Percentiles rank a stretch among this genome's conserved stretches.
Evolutionary conservation across 371 early-diverging fungal genomes (phyloP).

Genomic region (Dinochytrium kinnereticum): DNA sequence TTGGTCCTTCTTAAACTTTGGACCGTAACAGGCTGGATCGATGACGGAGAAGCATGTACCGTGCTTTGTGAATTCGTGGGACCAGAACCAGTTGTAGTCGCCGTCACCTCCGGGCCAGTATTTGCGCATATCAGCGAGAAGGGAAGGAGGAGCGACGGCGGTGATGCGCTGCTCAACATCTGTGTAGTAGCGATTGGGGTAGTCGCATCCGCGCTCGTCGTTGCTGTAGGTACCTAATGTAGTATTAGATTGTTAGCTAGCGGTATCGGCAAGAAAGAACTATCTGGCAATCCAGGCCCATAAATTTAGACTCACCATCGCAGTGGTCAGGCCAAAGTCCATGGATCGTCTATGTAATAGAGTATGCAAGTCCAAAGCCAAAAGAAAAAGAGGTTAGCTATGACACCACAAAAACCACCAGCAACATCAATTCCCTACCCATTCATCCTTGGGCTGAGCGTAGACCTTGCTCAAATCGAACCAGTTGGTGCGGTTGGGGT

Average conservation of each 20-base stretch:
- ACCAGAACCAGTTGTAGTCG: slow-evolving; percentile 63
- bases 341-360: slow-evolving; percentile 58
- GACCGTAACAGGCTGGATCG: slow-evolving; percentile 63
- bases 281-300: too few species aligned
- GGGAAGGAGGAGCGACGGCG: slow-evolving; percentile 23
- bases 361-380: background rate
- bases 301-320: slow-evolving; percentile 30
- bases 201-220: slow-evolving; percentile 68
- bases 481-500: background rate
- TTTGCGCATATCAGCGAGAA: slow-evolving; percentile 64
- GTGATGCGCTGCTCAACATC: slow-evolving; percentile 57
- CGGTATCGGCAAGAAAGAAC: too few species aligned
- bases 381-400: background rate
- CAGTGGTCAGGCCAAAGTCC: slow-evolving; percentile 85
- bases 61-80: slow-evolving; percentile 84
- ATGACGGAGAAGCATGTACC: slow-evolving; percentile 76
- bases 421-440: background rate
- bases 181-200: slow-evolving; percentile 53
- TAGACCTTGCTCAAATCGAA: background rate
- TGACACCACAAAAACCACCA: background rate
- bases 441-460: background rate
- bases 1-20: slow-evolving; percentile 50
- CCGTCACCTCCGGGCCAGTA: slow-evolving; percentile 63
- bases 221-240: slow-evolving; percentile 21
- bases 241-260: too few species aligned